Evolutionary conservation across 1,284 basidiomycete species (phyloP).

Genomic region (Ceratobasidium sp.): DNA sequence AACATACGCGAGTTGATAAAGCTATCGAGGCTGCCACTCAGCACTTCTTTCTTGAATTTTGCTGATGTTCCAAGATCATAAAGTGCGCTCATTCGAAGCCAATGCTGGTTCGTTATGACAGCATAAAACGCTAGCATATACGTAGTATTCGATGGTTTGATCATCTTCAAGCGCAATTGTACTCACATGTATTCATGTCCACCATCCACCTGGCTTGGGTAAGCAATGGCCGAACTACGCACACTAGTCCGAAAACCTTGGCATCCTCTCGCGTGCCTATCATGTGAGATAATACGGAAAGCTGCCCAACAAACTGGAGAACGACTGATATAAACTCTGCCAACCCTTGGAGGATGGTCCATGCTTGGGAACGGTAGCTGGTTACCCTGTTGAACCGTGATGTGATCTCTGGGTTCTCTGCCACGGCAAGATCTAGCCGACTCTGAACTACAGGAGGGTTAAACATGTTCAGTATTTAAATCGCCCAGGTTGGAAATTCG

Average conservation of each 20-base stretch:
- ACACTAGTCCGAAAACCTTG: neutral
- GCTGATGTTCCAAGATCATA: constrained; percentile 5
- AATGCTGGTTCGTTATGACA: constrained; percentile 27
- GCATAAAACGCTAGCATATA: constrained; percentile 20
- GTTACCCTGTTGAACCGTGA: neutral
- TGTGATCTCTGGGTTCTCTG: constrained; percentile 11
- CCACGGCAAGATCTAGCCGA: neutral
- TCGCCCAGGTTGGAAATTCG: too few relatives aligned
- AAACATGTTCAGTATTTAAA: too few relatives aligned
- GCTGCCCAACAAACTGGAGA: neutral
- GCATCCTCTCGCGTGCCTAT: neutral
- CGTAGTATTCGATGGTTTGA: neutral
- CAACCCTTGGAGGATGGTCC: neutral
- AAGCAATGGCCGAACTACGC: neutral
- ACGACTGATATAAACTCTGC: neutral
- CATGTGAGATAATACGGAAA: neutral
- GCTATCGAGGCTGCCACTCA: constrained; percentile 5
- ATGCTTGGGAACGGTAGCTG: neutral
- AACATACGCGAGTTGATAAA: constrained; percentile 33
- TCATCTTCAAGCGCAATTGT: neutral
- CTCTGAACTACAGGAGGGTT: neutral
- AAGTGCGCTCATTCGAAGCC: constrained; percentile 27
- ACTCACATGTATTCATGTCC: neutral
- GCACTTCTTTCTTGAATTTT: constrained; percentile 43
- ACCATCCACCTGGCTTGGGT: neutral